Evolutionary conservation across 2,329 filamentous ascomycete species (phyloP).

Genomic region (Pseudogymnoascus sp.): DNA sequence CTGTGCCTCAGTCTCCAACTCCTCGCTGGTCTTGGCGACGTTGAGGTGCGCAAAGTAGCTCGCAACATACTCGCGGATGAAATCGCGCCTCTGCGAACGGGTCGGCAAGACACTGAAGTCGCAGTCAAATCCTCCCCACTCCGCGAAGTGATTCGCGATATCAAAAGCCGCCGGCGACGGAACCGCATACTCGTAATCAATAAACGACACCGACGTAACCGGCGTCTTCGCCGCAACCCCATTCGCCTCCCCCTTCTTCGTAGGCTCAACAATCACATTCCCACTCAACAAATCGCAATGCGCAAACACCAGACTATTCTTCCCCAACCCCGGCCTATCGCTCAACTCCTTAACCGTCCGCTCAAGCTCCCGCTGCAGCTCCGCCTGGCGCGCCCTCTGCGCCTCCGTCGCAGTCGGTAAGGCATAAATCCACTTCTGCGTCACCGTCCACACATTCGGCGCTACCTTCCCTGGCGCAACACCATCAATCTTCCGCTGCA

Average conservation of each 20-base stretch:
- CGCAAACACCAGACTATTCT: constrained; percentile 76
- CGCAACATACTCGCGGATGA: constrained; percentile 74
- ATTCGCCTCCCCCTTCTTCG: constrained; percentile 24
- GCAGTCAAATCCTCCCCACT: constrained; percentile 97
- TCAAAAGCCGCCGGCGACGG: constrained; percentile 94
- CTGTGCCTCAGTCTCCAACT: constrained; percentile 55
- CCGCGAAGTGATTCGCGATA: constrained; percentile 94
- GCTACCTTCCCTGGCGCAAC: constrained; percentile 59
- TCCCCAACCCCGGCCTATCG: constrained; percentile 66
- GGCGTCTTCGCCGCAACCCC: constrained; percentile 28
- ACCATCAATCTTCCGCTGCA: constrained; percentile 39
- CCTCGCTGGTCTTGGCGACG: constrained; percentile 31
- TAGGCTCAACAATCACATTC: constrained; percentile 80
- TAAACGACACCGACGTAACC: constrained; percentile 64
- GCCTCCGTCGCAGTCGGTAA: constrained; percentile 65
- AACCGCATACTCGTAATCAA: constrained; percentile 97
- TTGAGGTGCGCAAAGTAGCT: constrained; percentile 57
- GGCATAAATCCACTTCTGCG: constrained; percentile 91
- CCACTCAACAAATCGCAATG: constrained; percentile 95
- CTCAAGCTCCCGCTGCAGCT: constrained; percentile 67
- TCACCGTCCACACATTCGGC: constrained; percentile 90
- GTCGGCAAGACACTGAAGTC: constrained; percentile 80
- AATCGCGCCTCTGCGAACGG: constrained; percentile 64
- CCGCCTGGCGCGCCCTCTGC: constrained; percentile 57
- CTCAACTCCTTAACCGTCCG: constrained; percentile 64